Percentiles rank a stretch among this genome's conserved stretches.
Evolutionary conservation across 2,329 filamentous ascomycete genomes (phyloP).

Genomic region (Penicillium psychrosexuale): DNA sequence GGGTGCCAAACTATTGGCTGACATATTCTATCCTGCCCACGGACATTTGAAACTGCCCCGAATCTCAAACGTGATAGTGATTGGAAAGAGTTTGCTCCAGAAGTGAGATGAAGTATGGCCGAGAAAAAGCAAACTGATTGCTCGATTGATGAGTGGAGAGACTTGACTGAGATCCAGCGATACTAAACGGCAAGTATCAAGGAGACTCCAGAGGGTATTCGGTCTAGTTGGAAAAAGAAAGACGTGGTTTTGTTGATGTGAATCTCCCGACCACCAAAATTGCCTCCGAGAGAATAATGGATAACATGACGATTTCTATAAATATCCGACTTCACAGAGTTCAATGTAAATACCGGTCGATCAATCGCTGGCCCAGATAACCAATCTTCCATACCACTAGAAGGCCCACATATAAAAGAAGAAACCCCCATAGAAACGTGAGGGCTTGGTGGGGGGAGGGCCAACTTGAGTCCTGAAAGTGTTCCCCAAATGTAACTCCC

Average conservation of each 20-base stretch:
- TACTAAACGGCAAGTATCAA: not conserved
- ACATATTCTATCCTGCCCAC: not conserved
- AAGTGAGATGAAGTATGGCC: not conserved
- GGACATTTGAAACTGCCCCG: not conserved
- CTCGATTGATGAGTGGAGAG: not conserved
- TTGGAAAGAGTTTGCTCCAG: too few species aligned
- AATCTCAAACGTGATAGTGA: not conserved
- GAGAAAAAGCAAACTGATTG: not conserved
- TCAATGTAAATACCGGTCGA: too few species aligned
- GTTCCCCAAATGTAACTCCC: not conserved
- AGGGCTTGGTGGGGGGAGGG: not conserved
- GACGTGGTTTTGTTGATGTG: not conserved
- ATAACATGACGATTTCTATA: too few species aligned
- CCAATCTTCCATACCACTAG: too few species aligned
- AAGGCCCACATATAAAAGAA: too few species aligned
- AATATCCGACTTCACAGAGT: too few species aligned
- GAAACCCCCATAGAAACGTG: too few species aligned
- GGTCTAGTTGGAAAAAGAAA: not conserved
- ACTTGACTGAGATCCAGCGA: not conserved
- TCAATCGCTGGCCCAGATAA: too few species aligned
- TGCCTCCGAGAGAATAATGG: not conserved
- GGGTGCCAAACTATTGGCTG: rapidly evolving
- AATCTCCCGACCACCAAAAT: not conserved
- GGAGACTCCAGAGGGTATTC: not conserved
- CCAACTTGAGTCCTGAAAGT: not conserved